Evolutionary conservation across 192 early-diverging fungal genomes (phyloP).

Genomic region (Chytriomyces hyalinus): DNA sequence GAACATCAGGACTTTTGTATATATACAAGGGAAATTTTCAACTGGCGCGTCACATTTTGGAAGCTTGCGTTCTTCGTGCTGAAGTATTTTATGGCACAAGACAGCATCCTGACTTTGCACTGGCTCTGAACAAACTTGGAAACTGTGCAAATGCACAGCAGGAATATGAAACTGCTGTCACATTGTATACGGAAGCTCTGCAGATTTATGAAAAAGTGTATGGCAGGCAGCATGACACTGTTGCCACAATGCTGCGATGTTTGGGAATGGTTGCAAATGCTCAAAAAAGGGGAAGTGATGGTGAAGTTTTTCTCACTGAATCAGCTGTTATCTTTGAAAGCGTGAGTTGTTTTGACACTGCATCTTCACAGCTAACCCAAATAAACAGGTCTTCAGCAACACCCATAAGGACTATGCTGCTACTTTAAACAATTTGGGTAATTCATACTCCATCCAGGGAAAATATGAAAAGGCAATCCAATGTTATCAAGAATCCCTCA

Average conservation of each 20-base stretch:
- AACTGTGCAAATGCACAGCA: constrained; percentile 5
- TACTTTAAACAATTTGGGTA: constrained; percentile 28
- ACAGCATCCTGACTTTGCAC: background rate
- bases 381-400: constrained; percentile 2
- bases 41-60: background rate
- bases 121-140: constrained; percentile 8
- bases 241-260: constrained; percentile 23
- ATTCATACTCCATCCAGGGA: background rate
- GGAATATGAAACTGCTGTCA: constrained; percentile 2
- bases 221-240: constrained; percentile 23
- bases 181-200: constrained; percentile 19
- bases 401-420: constrained; percentile 28
- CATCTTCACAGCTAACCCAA: background rate
- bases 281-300: background rate
- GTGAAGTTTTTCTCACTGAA: constrained; percentile 13
- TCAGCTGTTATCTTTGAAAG: constrained; percentile 9
- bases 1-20: background rate
- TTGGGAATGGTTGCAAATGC: constrained; percentile 33
- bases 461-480: constrained; percentile 22
- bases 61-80: background rate
- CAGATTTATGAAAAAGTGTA: constrained; percentile 26
- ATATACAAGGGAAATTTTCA: constrained; percentile 16
- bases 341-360: background rate
- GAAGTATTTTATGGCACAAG: constrained; percentile 21
- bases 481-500: constrained; percentile 28